A percentile compares a stretch with the other conserved stretches of the same genome.
phyloP scores from a whole-genome alignment of 2,329 filamentous ascomycete genomes.

The Cercospora sesami region DNA sequence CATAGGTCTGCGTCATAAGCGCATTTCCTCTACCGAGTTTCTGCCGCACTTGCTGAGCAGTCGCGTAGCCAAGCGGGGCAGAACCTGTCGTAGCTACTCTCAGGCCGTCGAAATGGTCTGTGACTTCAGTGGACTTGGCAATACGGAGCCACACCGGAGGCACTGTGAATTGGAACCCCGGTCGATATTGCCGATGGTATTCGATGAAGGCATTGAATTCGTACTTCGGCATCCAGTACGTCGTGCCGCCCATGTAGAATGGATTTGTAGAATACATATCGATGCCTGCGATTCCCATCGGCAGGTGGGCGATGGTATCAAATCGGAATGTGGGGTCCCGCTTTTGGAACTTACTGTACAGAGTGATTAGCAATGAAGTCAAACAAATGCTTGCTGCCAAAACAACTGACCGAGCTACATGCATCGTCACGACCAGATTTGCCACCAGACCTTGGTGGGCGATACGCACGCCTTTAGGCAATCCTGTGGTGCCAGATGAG shows the following conservation, averaged over 20 bases:
- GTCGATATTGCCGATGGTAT: conserved; percentile 52
- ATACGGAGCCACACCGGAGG: conserved; percentile 63
- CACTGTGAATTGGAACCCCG: conserved; percentile 60
- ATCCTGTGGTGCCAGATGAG: conserved; percentile 49
- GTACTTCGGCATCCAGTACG: conserved; percentile 66
- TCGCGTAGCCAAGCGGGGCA: conserved; percentile 19
- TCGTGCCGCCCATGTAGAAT: conserved; percentile 42
- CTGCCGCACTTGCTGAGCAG: conserved; percentile 12
- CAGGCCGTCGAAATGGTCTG: conserved; percentile 56
- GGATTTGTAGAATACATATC: conserved; percentile 44
- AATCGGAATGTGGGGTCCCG: neutral
- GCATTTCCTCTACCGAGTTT: conserved; percentile 18
- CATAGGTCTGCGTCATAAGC: conserved; percentile 54
- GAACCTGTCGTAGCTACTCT: conserved; percentile 42
- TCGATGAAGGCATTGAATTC: conserved; percentile 57
- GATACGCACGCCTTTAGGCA: conserved; percentile 42
- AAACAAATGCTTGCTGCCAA: conserved; percentile 19
- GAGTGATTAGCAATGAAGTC: neutral
- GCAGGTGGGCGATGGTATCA: conserved; percentile 41
- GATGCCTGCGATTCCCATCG: conserved; percentile 44
- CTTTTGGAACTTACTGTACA: neutral
- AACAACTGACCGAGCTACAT: conserved; percentile 22
- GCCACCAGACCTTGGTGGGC: conserved; percentile 28
- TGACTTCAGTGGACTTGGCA: conserved; percentile 57
- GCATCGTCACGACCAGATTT: conserved; percentile 16